Conservation (phyloP, 108 stramenopile genomes). For the Conticribra guillardii region DNA sequence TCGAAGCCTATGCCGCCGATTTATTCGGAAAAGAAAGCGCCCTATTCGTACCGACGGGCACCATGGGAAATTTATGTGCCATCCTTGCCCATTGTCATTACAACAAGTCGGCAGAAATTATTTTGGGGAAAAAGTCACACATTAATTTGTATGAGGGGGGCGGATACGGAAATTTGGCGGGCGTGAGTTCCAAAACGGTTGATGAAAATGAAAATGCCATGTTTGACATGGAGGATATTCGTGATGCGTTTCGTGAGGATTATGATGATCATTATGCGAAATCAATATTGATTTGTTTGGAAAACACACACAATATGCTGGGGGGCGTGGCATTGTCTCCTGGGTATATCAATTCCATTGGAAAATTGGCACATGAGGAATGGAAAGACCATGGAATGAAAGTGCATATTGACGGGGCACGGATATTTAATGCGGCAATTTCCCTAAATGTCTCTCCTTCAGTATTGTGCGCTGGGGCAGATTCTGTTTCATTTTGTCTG, state of each 20-base stretch:
- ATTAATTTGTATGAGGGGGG: slow-evolving; percentile 82
- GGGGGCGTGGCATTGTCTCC: slow-evolving; percentile 91
- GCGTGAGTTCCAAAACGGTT: slow-evolving; percentile 79
- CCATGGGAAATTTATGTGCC: slow-evolving; percentile 95
- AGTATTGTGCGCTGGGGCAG: slow-evolving; percentile 66
- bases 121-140: slow-evolving; percentile 73
- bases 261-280: slow-evolving; percentile 92
- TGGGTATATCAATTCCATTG: slow-evolving; percentile 81
- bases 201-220: slow-evolving; percentile 73
- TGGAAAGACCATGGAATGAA: slow-evolving; percentile 51
- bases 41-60: slow-evolving; percentile 95
- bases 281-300: slow-evolving; percentile 87
- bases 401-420: slow-evolving; percentile 93
- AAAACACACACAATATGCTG: slow-evolving; percentile 96
- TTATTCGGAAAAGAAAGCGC: slow-evolving; percentile 91
- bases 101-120: slow-evolving; percentile 77
- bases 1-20: slow-evolving; percentile 86
- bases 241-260: slow-evolving; percentile 70
- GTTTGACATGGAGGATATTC: slow-evolving; percentile 63
- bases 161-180: slow-evolving; percentile 66
- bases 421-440: slow-evolving; percentile 93
- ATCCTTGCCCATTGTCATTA: slow-evolving; percentile 88
- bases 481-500: slow-evolving; percentile 93
- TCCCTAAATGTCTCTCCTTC: slow-evolving; percentile 56
- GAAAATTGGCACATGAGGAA: slow-evolving; percentile 60